Base-by-base conservation (phyloP, 2,329 filamentous ascomycete species). In the Paramyrothecium roridum region DNA sequence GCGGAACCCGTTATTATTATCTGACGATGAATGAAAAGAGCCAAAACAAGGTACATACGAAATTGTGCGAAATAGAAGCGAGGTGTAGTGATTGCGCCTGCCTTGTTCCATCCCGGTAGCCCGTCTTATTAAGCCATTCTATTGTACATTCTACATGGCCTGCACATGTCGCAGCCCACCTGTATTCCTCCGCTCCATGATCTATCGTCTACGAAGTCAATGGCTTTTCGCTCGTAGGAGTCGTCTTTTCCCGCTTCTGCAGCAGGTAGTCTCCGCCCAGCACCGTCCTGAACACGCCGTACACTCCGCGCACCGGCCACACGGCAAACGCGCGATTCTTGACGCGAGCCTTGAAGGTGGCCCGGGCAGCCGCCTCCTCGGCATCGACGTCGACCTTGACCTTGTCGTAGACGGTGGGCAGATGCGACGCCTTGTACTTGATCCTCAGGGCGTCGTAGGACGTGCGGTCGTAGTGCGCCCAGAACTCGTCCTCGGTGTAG, bases 381-480 rank as follows among this genome's bases (percentile, higher is more conserved):
- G 62, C 67, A 2, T 72, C 70, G 3, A 74, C 67, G 40, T 76
- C 75, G 1, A 82, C 80, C 62, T 79, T 81, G 22, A 88, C 84
- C 71, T 90, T 90, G 61, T 90, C 85, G 57, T 85, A 88, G 2
- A 89, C 85, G 30, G 74, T 85, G 1, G 85, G 86, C 58, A 90
- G 65, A 50, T 82, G 79, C 2, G 72, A 72, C 0, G 87, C 87
- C 4, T 75, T 70, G 63, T 89, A 90, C 63, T 80, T 83, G 22
- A 69, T 67, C 19, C 87, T 72, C 52, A 89, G 69, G 3, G 65
- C 67, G 48, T 88, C 81, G 58, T 90, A 89, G 64, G 81, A 82
- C 8, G 72, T 62, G 40, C 77, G 74, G 64, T 88, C 81, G 57
- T 89, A 90, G 53, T 82, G 76, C 11, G 73, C 67, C 86, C 87